A percentile compares a stretch with the other conserved stretches of the same genome.
phyloP scores from a whole-genome alignment of 2,329 filamentous ascomycete genomes.

The Colletotrichum destructivum region DNA sequence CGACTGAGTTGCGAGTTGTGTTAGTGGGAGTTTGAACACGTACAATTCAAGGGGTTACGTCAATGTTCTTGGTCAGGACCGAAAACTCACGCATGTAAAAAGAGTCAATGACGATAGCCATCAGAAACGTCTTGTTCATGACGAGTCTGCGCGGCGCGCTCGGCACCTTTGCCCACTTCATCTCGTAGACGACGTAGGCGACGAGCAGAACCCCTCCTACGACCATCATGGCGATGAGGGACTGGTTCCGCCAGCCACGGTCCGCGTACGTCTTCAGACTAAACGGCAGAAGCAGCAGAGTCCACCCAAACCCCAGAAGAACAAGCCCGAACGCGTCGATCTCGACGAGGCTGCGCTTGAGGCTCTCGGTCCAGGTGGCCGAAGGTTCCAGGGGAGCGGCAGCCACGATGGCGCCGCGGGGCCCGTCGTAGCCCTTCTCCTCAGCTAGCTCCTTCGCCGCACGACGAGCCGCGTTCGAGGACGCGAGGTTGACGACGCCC shows the following conservation, averaged over 20 bases:
- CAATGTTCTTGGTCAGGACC: too few species aligned
- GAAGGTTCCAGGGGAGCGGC: constrained; percentile 8
- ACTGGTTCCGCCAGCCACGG: constrained; percentile 60
- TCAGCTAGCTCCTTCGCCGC: constrained; percentile 42
- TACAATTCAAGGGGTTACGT: too few species aligned
- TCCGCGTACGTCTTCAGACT: constrained; percentile 55
- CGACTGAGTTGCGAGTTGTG: constrained; percentile 10
- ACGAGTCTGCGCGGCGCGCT: constrained; percentile 37
- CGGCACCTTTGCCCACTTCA: constrained; percentile 46
- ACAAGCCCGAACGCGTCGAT: constrained; percentile 57
- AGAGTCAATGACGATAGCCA: constrained; percentile 37
- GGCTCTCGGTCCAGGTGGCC: constrained; percentile 17
- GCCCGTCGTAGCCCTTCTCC: constrained; percentile 39
- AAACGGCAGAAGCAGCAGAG: constrained; percentile 68
- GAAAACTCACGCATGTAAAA: constrained; percentile 35
- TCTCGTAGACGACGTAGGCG: constrained; percentile 64
- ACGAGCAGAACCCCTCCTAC: constrained; percentile 61
- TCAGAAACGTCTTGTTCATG: constrained; percentile 40
- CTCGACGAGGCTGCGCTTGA: constrained; percentile 50
- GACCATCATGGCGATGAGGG: constrained; percentile 60
- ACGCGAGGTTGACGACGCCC: constrained; percentile 50
- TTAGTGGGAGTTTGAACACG: neutral
- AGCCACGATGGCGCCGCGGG: constrained; percentile 43
- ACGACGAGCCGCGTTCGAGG: constrained; percentile 47
- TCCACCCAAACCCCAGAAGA: constrained; percentile 64